Evolutionary conservation across 345 rosid species (phyloP), one percentile per base, ranked within the genome.

Genomic region (Isatis tinctoria): DNA sequence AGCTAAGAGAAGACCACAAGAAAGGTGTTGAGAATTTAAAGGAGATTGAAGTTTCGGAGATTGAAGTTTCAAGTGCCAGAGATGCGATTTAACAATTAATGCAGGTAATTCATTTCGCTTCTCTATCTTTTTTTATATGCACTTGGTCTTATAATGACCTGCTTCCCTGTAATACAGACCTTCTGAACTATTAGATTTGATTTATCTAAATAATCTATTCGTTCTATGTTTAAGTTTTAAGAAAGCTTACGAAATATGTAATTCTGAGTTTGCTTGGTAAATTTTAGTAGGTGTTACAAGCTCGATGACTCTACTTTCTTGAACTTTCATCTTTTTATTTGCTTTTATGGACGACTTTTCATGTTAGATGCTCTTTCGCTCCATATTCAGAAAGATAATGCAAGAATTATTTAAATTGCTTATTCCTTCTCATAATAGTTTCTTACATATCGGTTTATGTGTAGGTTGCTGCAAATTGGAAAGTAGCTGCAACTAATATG

Each of bases 11-110:
- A n/a, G n/a, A n/a, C n/a, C n/a, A n/a, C n/a, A n/a, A n/a, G n/a
- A n/a, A n/a, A n/a, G n/a, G n/a, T n/a, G n/a, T n/a, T n/a, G n/a
- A n/a, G n/a, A n/a, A n/a, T n/a, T n/a, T n/a, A n/a, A n/a, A n/a
- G n/a, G n/a, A n/a, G n/a, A n/a, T n/a, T n/a, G n/a, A n/a, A n/a
- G n/a, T n/a, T n/a, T n/a, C n/a, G n/a, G 99, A 96, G 86, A 82
- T 87, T 64, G 97, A 90, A 82, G 99, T 96, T 45, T 75, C 86
- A 49, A n/a, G n/a, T n/a, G n/a, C n/a, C n/a, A n/a, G n/a, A n/a
- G n/a, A n/a, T n/a, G n/a, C n/a, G n/a, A n/a, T n/a, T n/a, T n/a
- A n/a, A n/a, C n/a, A n/a, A n/a, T n/a, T n/a, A n/a, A n/a, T n/a
- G n/a, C n/a, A n/a, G n/a, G n/a, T n/a, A n/a, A n/a, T n/a, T n/a